Evolutionary conservation across 148 eudicot genomes (phyloP).

Genomic region (Persicaria tinctoria): DNA sequence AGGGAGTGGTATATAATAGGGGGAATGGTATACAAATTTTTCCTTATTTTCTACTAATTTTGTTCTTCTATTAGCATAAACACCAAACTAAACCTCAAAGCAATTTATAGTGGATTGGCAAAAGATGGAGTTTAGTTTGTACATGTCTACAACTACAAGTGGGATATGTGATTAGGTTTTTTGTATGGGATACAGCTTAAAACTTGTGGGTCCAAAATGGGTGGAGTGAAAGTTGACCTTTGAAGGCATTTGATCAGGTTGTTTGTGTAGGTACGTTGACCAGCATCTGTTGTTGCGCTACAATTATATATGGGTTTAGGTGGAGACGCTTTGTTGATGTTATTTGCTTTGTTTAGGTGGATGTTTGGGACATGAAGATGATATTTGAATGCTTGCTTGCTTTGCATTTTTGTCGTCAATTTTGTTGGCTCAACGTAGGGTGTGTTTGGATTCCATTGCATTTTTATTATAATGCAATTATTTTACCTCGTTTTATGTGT

Average conservation of each 20-base stretch:
- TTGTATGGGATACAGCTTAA: background rate
- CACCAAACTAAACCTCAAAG: background rate
- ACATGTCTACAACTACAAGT: background rate
- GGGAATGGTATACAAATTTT: constrained; percentile 2
- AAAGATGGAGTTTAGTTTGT: background rate
- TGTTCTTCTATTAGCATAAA: background rate
- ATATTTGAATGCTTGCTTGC: too few relatives aligned
- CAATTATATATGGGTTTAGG: background rate
- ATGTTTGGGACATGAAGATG: too few relatives aligned
- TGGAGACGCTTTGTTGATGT: background rate
- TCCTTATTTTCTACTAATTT: background rate
- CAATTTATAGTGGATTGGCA: background rate
- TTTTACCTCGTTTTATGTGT: too few relatives aligned
- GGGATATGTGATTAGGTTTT: background rate
- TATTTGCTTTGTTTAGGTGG: background rate
- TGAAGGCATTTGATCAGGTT: background rate
- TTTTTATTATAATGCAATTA: too few relatives aligned
- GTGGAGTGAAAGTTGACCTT: background rate
- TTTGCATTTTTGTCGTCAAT: too few relatives aligned
- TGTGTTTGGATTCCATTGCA: too few relatives aligned
- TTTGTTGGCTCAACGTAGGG: too few relatives aligned
- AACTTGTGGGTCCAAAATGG: background rate
- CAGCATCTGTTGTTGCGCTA: background rate
- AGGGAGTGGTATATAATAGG: background rate
- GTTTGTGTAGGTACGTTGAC: background rate